Evolutionary conservation across 306 rosid species (phyloP), one percentile per base, ranked within the genome.

Genomic region (Lathyrus sativus): DNA sequence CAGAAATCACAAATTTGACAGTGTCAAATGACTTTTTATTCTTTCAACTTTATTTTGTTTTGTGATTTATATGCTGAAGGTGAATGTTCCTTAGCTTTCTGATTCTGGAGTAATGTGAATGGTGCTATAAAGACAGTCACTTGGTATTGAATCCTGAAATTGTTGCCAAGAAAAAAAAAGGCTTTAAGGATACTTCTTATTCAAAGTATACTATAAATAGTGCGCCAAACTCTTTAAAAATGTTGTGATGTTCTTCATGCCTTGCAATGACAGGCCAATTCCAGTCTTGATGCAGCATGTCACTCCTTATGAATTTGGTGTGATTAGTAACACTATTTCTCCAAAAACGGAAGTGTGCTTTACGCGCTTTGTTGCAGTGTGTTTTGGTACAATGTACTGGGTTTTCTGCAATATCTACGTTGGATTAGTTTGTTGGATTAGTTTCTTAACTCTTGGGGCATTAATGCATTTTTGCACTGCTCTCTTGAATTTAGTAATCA

Each of bases 401-500:
- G 35, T 13, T 13, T 26, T 68, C 15, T 62, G 33, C 66, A 57
- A 28, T 46, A 37, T 15, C 24, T 45, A 74, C 35, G 26, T 57
- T 35, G 49, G 48, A 38, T 46, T 46, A 67, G 35, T 14, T 33
- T 33, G 17, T 56, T 35, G 50, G 48, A 38, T 38, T 48, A 59
- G 17, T 12, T 56, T 71, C 24, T 64, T 71, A 15, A 10, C 39
- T 19, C 56, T 14, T 24, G 39, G 64, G 49, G 62, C 41, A 55
- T 33, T 54, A 17, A 70, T 76, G 35, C 11, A 35, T 54, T 70
- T 43, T 65, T 12, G 4, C 63, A 15, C 41, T 10, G 11, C 2
- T 68, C 41, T 19, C 17, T 48, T 58, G 74, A 54, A 42, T 35
- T 70, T 71, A 39, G 38, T 65, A 44, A 58, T 75, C n/a, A 6